Conservation (phyloP, 345 rosid genomes). For the Brassica cretica region DNA sequence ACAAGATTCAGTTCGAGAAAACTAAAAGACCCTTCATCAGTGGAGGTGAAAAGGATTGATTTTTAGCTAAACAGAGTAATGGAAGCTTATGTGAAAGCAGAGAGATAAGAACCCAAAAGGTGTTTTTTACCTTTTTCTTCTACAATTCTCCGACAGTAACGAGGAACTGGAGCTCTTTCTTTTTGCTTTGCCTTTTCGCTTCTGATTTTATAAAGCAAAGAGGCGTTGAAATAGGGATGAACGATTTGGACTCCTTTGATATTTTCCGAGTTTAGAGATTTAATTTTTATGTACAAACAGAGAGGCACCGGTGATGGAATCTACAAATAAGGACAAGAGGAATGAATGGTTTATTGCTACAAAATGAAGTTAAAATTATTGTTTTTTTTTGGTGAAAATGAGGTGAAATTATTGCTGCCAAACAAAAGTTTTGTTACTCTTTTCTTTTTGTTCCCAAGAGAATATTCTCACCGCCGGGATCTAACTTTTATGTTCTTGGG, state of each 20-base stretch:
- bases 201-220: conserved; percentile 12
- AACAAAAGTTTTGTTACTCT: not conserved
- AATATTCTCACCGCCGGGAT: conserved; percentile 1
- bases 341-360: not conserved
- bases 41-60: not conserved
- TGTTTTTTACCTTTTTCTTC: conserved; percentile 26
- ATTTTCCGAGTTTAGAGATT: not conserved
- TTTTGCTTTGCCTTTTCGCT: conserved; percentile 1
- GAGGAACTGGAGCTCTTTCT: not conserved
- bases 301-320: not conserved
- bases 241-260: conserved; percentile 18
- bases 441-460: not conserved
- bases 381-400: too few relatives aligned
- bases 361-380: not conserved
- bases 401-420: not conserved
- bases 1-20: not conserved
- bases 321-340: not conserved
- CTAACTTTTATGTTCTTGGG: not conserved
- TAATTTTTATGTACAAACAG: not conserved
- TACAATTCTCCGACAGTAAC: conserved; percentile 13
- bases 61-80: not conserved
- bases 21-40: conserved; percentile 3
- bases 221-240: conserved; percentile 12
- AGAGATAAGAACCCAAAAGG: conserved; percentile 18
- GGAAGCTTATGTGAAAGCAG: not conserved